Base-by-base conservation (phyloP, 116 monocot genomes). In the Posidonia oceanica region DNA sequence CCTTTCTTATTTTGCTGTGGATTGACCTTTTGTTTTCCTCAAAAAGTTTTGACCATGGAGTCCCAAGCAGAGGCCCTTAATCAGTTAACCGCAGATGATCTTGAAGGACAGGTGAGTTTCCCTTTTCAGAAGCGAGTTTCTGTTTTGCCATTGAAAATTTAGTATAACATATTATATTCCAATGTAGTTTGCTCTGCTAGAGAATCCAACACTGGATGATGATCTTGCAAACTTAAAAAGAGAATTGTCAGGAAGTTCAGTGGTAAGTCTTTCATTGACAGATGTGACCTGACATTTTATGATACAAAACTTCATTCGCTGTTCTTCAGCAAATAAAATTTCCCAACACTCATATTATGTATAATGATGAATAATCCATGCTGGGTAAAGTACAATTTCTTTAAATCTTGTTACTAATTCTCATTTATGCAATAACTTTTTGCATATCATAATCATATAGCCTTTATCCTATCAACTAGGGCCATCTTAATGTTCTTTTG, bases 101-200 rank as follows among this genome's bases (percentile, higher is more conserved):
- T 99, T 22, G 98, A 99, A 72, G 98, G 98, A 69, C 88, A 99
- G 90, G 93, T 90, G 41, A 81, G 36, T 70, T 54, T 66, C 22
- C 13, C 63, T 57, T 70, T 41, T 40, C 36, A 11, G 11, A 2
- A 29, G 14, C 13, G 10, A 61, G 8, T 14, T 36, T 48, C 48
- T 48, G 48, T 48, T 48, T 48, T 12, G 12, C 48, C 8, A 48
- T 10, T 48, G 48, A 48, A 48, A 48, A 10, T 48, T 48, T 48
- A 48, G 7, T 1, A 48, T 48, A 12, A 48, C 48, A 48, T 48
- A 12, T 10, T 10, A 48, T 48, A 39, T 65, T 18, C 11, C 41
- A 64, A 73, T 81, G 75, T 74, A 99, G 98, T 99, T 99, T 88
- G 98, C 90, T 16, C 62, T 90, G 76, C 83, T 93, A n/a, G 98